Evolutionary conservation across 2,329 filamentous ascomycete species (phyloP).

Genomic region (Tolypocladium sp.): DNA sequence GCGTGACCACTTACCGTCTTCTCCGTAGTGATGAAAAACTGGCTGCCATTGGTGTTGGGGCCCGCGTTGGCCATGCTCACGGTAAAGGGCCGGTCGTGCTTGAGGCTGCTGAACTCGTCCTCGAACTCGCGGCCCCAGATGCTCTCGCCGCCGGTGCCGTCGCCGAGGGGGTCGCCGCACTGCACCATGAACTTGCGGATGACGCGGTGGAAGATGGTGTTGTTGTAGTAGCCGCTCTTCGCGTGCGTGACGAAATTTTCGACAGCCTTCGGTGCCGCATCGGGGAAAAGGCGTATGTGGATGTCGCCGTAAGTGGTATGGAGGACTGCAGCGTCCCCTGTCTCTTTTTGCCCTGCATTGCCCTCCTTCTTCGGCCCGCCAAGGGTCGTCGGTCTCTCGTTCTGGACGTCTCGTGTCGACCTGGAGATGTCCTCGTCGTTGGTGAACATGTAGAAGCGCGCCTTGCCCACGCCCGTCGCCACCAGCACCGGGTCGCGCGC

Average conservation of each 20-base stretch:
- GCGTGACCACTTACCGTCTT: slow-evolving; percentile 57
- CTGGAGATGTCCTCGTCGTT: slow-evolving; percentile 80
- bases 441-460: slow-evolving; percentile 96
- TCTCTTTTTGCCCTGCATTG: slow-evolving; percentile 52
- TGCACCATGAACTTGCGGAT: slow-evolving; percentile 99
- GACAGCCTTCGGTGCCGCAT: slow-evolving; percentile 85
- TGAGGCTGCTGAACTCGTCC: slow-evolving; percentile 85
- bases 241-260: slow-evolving; percentile 96
- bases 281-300: slow-evolving; percentile 83
- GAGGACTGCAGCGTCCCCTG: slow-evolving; percentile 70
- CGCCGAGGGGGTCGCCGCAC: slow-evolving; percentile 87
- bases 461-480: slow-evolving; percentile 74
- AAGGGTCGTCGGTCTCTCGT: slow-evolving; percentile 74
- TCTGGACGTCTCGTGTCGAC: slow-evolving; percentile 81
- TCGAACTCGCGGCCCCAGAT: slow-evolving; percentile 93
- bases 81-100: slow-evolving; percentile 93
- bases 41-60: slow-evolving; percentile 87
- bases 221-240: slow-evolving; percentile 89
- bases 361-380: slow-evolving; percentile 40
- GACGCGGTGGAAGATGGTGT: slow-evolving; percentile 92
- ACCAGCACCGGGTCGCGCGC: slow-evolving; percentile 83
- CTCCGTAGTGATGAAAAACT: slow-evolving; percentile 98
- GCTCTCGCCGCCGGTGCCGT: slow-evolving; percentile 78
- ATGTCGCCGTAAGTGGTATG: slow-evolving; percentile 95
- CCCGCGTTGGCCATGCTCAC: slow-evolving; percentile 97